Percentiles rank a stretch among this genome's conserved stretches.
These are phyloP conservation scores for Ganoderma lingzhi DNA, from an alignment of 1,284 basidiomycete genomes.

Conservation along the genomic window DNA sequence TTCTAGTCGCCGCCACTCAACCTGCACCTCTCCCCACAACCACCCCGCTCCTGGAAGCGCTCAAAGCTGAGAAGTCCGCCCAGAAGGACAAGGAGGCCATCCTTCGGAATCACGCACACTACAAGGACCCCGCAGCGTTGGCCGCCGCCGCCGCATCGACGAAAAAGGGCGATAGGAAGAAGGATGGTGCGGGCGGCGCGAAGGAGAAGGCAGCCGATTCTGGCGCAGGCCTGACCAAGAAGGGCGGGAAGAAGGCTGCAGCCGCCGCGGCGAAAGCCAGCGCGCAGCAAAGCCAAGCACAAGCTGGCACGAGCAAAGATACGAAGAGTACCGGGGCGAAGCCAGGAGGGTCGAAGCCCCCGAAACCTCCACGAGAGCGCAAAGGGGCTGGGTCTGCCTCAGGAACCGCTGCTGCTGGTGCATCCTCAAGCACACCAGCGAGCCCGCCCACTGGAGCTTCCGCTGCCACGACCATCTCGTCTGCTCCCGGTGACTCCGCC, in stretches of 20 bases:
- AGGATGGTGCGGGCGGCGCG: conserved; percentile 45
- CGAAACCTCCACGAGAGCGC: conserved; percentile 29
- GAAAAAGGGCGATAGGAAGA: conserved; percentile 63
- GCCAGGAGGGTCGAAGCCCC: conserved; percentile 20
- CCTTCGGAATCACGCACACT: conserved; percentile 72
- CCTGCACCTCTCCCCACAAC: conserved; percentile 71
- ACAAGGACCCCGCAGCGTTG: conserved; percentile 54
- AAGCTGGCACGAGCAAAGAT: conserved; percentile 27
- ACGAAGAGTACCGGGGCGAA: conserved; percentile 30
- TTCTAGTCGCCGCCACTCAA: conserved; percentile 65
- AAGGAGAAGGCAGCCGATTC: conserved; percentile 32
- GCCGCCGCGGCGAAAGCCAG: conserved; percentile 41
- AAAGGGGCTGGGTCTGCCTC: conserved; percentile 24
- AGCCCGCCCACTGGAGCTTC: conserved; percentile 15
- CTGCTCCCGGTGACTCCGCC: conserved; percentile 16
- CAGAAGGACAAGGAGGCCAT: conserved; percentile 77
- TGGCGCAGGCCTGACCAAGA: conserved; percentile 43
- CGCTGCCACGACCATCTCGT: conserved; percentile 16
- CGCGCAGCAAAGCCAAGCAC: conserved; percentile 22
- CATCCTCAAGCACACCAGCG: conserved; percentile 12
- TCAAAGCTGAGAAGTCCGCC: conserved; percentile 82
- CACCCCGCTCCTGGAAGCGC: conserved; percentile 88
- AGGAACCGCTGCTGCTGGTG: conserved; percentile 28
- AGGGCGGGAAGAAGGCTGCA: conserved; percentile 50
- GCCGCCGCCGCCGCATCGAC: conserved; percentile 21